Percentiles rank a stretch among this genome's conserved stretches.
Evolutionary conservation across 495 filamentous ascomycete species (phyloP).

Genomic region (Aspergillus olivimuriae): DNA sequence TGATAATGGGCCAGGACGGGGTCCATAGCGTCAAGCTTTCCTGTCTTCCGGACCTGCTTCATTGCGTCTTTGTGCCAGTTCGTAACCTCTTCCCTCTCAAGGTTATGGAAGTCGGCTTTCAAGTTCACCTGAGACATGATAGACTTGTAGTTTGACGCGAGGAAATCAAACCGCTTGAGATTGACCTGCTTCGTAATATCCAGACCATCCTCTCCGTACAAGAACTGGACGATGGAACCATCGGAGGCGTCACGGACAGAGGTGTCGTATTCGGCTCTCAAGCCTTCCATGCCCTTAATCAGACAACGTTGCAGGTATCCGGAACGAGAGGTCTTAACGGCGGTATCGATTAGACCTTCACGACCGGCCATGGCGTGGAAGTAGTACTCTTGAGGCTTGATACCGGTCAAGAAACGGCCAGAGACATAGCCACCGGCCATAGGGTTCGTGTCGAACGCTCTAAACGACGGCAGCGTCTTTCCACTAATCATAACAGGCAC

Average conservation of each 20-base stretch:
- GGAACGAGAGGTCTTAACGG: slow-evolving; percentile 94
- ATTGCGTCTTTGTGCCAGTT: slow-evolving; percentile 65
- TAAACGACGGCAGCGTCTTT: slow-evolving; percentile 92
- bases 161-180: slow-evolving; percentile 82
- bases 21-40: slow-evolving; percentile 61
- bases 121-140: slow-evolving; percentile 49
- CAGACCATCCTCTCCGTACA: slow-evolving; percentile 94
- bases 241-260: slow-evolving; percentile 85
- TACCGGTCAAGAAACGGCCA: slow-evolving; percentile 95
- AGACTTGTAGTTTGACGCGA: slow-evolving; percentile 67
- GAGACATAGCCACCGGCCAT: slow-evolving; percentile 92
- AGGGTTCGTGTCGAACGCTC: slow-evolving; percentile 80
- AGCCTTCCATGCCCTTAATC: slow-evolving; percentile 98
- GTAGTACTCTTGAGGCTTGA: slow-evolving; percentile 96
- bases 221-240: slow-evolving; percentile 87
- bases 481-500: slow-evolving; percentile 98
- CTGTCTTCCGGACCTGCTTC: slow-evolving; percentile 70
- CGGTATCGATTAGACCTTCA: slow-evolving; percentile 98
- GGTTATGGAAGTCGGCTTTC: slow-evolving; percentile 38
- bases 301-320: slow-evolving; percentile 97
- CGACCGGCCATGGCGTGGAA: slow-evolving; percentile 99
- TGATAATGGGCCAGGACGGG: slow-evolving; percentile 68
- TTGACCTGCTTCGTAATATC: slow-evolving; percentile 94
- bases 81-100: slow-evolving; percentile 46
- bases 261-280: slow-evolving; percentile 85